Evolutionary conservation across 257 asterid species (phyloP), one percentile per base, ranked within the genome.

Genomic region (Ocimum tenuiflorum): DNA sequence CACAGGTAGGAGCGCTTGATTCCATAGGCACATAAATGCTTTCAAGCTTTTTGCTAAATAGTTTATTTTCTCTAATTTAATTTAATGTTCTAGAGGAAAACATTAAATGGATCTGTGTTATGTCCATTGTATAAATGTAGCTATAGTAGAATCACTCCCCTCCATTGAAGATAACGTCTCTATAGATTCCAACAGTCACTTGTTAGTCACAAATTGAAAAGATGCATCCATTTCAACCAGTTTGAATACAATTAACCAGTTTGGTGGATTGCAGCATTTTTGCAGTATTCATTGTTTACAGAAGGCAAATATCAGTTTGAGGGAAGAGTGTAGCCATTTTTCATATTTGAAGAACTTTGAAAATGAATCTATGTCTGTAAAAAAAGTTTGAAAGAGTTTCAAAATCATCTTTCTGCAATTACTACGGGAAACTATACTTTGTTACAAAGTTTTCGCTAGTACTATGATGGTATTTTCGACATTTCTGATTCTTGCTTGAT

Each of bases 401-500:
- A 75, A 65, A 57, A 5, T 57, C 11, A n/a, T n/a, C n/a, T 49
- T 41, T 1, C 12, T 27, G 56, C 3, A 13, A 68, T 20, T 14
- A 31, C 27, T 11, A 33, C 6, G 14, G 10, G 60, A 35, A 43
- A 24, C 15, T 53, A 36, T 48, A 31, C 17, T 38, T 48, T 5
- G 10, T n/a, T 66, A n/a, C 19, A 10, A 3, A 56, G 19, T 27
- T 3, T 58, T 43, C 22, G 10, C 63, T 10, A 31, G 36, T 31
- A 31, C 7, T 31, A 7, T 31, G 36, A 7, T 22, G 2, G 31
- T 61, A 57, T 48, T 59, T 41, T 68, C 73, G 65, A 39, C 6
- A 3, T 65, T 78, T 63, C 49, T 76, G 47, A 77, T 74, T 67
- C 68, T 73, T 81, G 50, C 71, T 77, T 63, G 60, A 36, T 53